Base-by-base conservation (phyloP, 495 filamentous ascomycete genomes). In the Daldinia loculata region DNA sequence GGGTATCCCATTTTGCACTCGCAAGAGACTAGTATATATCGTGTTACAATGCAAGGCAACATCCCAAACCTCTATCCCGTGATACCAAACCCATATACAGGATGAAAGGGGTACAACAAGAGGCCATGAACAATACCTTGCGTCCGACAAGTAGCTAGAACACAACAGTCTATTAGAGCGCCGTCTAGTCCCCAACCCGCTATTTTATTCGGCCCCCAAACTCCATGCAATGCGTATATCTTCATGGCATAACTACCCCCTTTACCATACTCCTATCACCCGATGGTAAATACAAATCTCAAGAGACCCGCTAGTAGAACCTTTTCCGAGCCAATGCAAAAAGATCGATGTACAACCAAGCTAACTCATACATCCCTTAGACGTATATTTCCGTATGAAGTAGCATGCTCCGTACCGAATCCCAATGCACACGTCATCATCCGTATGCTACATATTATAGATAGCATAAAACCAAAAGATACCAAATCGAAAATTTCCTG, bases 181-280 rank as follows among this genome's bases (percentile, higher is more conserved):
- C 53, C n/a, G 36, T 26, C 41, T 11, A 30, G 3, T 9, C 60
- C 6, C 41, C 19, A 38, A 36, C 39, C 56, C 38, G 48, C 17
- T 62, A 30, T 68, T 53, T 29, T 34, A 58, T 34, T 39, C 56
- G 57, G 6, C 45, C 14, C 56, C 43, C 3, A 27, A 66, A 71
- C 63, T 66, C 69, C 69, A 59, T 71, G 58, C 41, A 55, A 71
- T 67, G 69, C 69, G 69, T 71, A 24, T 71, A 59, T 59, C 30
- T 71, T 52, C 45, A 63, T 57, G 51, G 53, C 17, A 45, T 48
- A 14, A 4, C 43, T 6, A 12, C 15, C 45, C 58, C 27, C 9
- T 61, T 61, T 27, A 26, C 1, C 32, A 9, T 45, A 14, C 12
- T 39, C 51, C n/a, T 66, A 27, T 26, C 14, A 6, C 63, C 7